These are phyloP conservation scores for Tolypocladium sp. DNA, from an alignment of 2,329 filamentous ascomycete species.

Conservation along the genomic window DNA sequence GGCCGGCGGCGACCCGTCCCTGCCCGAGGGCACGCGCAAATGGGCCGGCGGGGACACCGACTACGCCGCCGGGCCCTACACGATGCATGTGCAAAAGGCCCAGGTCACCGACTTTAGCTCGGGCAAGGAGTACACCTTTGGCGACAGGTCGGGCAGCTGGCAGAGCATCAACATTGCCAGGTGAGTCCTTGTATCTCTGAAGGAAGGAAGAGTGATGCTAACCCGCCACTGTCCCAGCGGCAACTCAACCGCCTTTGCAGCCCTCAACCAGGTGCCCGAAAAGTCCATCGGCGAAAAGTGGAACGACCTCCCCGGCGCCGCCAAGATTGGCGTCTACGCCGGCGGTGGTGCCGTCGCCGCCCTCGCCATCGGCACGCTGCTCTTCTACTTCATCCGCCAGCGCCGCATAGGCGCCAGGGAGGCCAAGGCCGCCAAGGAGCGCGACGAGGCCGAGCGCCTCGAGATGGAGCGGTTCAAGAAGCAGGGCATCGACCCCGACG, in stretches of 20 bases:
- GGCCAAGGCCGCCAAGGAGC: slow-evolving; percentile 34
- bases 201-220: not conserved
- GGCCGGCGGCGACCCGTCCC: slow-evolving; percentile 49
- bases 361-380: slow-evolving; percentile 27
- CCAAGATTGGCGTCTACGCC: slow-evolving; percentile 46
- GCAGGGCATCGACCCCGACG: slow-evolving; percentile 38
- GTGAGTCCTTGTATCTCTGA: slow-evolving; percentile 27
- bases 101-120: slow-evolving; percentile 48
- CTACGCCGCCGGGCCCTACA: slow-evolving; percentile 57
- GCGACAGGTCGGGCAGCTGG: slow-evolving; percentile 51
- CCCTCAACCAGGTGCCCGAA: slow-evolving; percentile 28
- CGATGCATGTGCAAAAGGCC: slow-evolving; percentile 61
- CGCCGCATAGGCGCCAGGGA: slow-evolving; percentile 42
- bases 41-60: slow-evolving; percentile 66
- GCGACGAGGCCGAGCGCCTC: slow-evolving; percentile 35
- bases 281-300: slow-evolving; percentile 44
- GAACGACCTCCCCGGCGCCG: slow-evolving; percentile 35
- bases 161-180: slow-evolving; percentile 50
- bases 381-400: slow-evolving; percentile 48
- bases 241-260: slow-evolving; percentile 45
- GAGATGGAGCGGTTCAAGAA: slow-evolving; percentile 42
- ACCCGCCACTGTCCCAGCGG: slow-evolving; percentile 26
- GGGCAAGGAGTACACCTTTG: slow-evolving; percentile 57
- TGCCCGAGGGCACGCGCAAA: slow-evolving; percentile 48
- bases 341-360: slow-evolving; percentile 33